Evolutionary conservation across 106 monocot genomes (phyloP).

Genomic region (Cymbidium sinense): DNA sequence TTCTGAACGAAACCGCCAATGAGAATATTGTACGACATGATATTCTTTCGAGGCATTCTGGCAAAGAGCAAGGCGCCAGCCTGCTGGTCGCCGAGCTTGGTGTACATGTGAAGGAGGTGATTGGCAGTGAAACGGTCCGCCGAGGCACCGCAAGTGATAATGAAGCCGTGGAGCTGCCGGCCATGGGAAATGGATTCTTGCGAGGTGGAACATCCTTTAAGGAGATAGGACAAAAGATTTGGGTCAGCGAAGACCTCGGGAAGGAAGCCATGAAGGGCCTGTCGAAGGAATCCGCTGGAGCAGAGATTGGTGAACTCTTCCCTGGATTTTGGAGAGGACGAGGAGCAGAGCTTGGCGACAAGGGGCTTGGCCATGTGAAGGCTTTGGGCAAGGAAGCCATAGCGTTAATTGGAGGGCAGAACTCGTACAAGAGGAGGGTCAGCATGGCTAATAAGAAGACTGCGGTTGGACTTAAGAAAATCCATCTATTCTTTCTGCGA

Average conservation of each 20-base stretch:
- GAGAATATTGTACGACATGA: slow-evolving; percentile 68
- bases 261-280: slow-evolving; percentile 17
- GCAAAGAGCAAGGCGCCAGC: slow-evolving; percentile 30
- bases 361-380: not conserved
- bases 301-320: slow-evolving; percentile 23
- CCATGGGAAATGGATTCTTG: slow-evolving; percentile 15
- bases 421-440: not conserved
- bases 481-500: not conserved
- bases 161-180: slow-evolving; percentile 45
- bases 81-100: slow-evolving; percentile 22
- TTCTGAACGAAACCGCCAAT: slow-evolving; percentile 44
- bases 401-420: not conserved
- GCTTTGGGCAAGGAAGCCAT: not conserved
- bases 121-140: slow-evolving; percentile 66
- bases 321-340: not conserved
- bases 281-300: slow-evolving; percentile 17
- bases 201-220: slow-evolving; percentile 29
- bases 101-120: slow-evolving; percentile 64
- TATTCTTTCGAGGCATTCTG: slow-evolving; percentile 49
- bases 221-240: slow-evolving; percentile 43
- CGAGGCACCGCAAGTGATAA: slow-evolving; percentile 46
- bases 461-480: not conserved
- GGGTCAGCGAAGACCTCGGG: slow-evolving; percentile 22
- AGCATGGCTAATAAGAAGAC: not conserved
- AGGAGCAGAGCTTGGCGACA: not conserved